Base-by-base conservation (phyloP, 257 asterid genomes). In the Parsonsia alboflavescens region DNA sequence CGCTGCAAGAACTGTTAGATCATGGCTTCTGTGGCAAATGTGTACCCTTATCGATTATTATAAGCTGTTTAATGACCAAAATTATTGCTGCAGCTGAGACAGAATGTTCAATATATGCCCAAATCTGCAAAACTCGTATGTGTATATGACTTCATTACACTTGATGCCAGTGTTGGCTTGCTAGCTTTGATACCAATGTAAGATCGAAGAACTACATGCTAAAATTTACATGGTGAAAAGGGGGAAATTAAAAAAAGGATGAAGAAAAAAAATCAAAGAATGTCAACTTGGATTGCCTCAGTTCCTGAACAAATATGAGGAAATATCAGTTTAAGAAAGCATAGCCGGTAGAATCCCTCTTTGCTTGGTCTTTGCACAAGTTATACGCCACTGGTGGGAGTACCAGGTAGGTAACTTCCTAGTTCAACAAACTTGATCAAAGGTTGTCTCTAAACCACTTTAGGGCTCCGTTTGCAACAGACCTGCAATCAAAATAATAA, bases 401-500 rank as follows among this genome's bases (percentile, higher is more conserved):
- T 17, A 39, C 11, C 49, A 19, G 3, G 50, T 19, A 7, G 28
- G 16, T 2, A 8, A 19, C 19, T 65, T 13, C 21, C 41, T 65
- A 30, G 70, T 19, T 39, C 70, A 39, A 65, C 28, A 19, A 65
- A 65, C 30, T 39, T 19, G 70, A 65, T 65, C 70, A 70, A 8
- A 91, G 73, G 83, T 90, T 92, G 72, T 90, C 91, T 80, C 80
- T 88, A 77, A 92, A 83, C 97, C 97, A 92, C 75, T 90, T 90
- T 24, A 85, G 62, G 71, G 88, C 95, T 84, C 93, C 95, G 78
- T 79, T 87, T 66, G 88, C 91, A 80, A 82, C 81, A 59, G 93
- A 83, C 81, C 97, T 92, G 95, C 86, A 81, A 81, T 41, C 58
- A 41, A 30, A 59, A 64, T 9, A 50, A 12, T 75, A 69, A 8